Percentiles rank a stretch among this genome's conserved stretches.
Conservation (phyloP, 768 basidiomycete species). For the Daedaleopsis nitida region DNA sequence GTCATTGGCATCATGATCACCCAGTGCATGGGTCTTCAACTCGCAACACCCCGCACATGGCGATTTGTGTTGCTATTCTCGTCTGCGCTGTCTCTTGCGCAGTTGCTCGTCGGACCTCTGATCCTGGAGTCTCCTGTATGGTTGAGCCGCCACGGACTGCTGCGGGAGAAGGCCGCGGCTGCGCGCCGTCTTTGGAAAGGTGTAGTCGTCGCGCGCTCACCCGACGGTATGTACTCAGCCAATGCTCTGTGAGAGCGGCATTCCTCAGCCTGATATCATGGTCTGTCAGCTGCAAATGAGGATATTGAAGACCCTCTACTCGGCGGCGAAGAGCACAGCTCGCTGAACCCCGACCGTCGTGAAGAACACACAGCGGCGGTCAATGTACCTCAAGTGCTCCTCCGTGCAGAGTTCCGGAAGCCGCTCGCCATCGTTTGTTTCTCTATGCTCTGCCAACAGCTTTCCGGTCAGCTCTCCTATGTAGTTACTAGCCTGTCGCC, state of each 20-base stretch:
- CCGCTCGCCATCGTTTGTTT: conserved; percentile 69
- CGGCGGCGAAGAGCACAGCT: conserved; percentile 27
- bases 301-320: conserved; percentile 45
- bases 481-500: not conserved
- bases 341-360: conserved; percentile 21
- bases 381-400: conserved; percentile 55
- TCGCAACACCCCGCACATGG: conserved; percentile 74
- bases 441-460: conserved; percentile 76
- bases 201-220: conserved; percentile 19
- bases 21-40: conserved; percentile 70
- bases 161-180: conserved; percentile 49
- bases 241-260: not conserved
- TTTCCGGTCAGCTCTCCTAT: conserved; percentile 55
- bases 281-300: conserved; percentile 11
- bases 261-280: not conserved
- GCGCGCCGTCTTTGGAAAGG: conserved; percentile 57
- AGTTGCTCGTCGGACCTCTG: conserved; percentile 53
- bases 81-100: conserved; percentile 51
- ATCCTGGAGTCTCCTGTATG: conserved; percentile 76
- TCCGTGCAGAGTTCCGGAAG: conserved; percentile 51
- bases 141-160: conserved; percentile 51
- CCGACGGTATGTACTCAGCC: conserved; percentile 12
- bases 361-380: conserved; percentile 37
- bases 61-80: conserved; percentile 71
- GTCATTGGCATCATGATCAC: conserved; percentile 88